Base-by-base conservation (phyloP, 164 flowering plant species). In the Euptelea pleiosperma region DNA sequence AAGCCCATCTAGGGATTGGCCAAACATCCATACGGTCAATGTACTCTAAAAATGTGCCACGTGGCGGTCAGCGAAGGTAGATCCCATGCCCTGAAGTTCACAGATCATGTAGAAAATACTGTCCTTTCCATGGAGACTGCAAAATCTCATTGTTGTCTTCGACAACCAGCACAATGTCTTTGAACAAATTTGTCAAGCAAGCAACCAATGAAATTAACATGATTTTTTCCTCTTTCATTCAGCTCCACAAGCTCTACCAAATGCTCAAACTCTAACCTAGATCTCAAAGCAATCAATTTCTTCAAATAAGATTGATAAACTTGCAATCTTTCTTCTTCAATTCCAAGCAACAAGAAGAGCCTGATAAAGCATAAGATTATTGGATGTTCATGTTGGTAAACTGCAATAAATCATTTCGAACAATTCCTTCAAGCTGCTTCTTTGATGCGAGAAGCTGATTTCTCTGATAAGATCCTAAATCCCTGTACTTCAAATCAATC, bases 81-180 rank as follows among this genome's bases (percentile, higher is more conserved):
- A n/a, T n/a, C n/a, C n/a, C n/a, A n/a, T n/a, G n/a, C n/a, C 94
- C 39, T 89, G 94, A 22, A 89, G 76, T 74, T 89, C 94, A 43
- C 86, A 83, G 22, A 87, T 82, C 0, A 86, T 91, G 66, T 83
- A 85, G 10, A 80, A 91, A 64, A 89, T 70, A 15, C 86, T 89
- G 62, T 89, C 94, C 60, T 89, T 94, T 6, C 93, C 91, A 19
- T 89, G 84, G 14, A 89, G 77, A 43, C 78, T 53, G 73, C 59
- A 89, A 64, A 37, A 83, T 80, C 53, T 79, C 87, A 58, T 76
- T 76, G 35, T n/a, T n/a, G n/a, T n/a, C n/a, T n/a, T n/a, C n/a
- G n/a, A n/a, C n/a, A n/a, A n/a, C n/a, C n/a, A n/a, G n/a, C n/a
- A n/a, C n/a, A n/a, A n/a, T n/a, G n/a, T n/a, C n/a, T n/a, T n/a